Evolutionary conservation across 129 eudicot species (phyloP).

Genomic region (Chrysanthemum makinoi): DNA sequence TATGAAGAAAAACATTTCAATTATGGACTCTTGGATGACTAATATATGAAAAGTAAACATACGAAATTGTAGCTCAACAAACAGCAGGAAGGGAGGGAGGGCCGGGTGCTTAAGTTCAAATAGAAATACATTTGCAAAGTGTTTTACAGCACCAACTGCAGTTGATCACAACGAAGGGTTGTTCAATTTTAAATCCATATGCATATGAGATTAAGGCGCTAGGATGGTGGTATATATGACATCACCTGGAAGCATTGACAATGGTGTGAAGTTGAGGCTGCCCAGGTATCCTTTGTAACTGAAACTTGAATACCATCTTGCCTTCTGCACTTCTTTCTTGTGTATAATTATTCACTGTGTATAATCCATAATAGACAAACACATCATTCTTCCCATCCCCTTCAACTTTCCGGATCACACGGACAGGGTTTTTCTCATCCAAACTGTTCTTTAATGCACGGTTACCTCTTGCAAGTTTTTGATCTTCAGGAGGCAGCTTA

Average conservation of each 20-base stretch:
- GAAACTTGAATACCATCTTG: conserved; percentile 46
- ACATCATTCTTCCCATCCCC: neutral
- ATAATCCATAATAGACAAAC: conserved; percentile 42
- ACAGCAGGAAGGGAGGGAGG: too few species aligned
- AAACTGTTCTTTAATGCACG: conserved; percentile 47
- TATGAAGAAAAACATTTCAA: too few species aligned
- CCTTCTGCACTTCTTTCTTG: conserved; percentile 35
- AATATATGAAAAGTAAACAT: too few species aligned
- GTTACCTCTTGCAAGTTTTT: conserved; percentile 42
- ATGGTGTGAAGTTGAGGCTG: conserved; percentile 28
- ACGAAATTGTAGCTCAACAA: too few species aligned
- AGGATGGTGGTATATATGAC: neutral
- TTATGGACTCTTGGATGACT: too few species aligned
- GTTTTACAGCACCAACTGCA: too few species aligned
- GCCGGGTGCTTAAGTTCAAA: too few species aligned
- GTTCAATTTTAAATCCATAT: too few species aligned
- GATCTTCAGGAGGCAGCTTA: conserved; percentile 30
- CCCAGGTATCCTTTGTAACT: conserved; percentile 31
- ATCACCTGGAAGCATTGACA: conserved; percentile 5
- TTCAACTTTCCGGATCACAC: conserved; percentile 34
- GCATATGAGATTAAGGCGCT: too few species aligned
- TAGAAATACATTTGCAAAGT: too few species aligned
- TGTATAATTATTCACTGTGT: conserved; percentile 24
- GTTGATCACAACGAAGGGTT: too few species aligned
- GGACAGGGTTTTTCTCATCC: conserved; percentile 17